These are phyloP conservation scores for Adiantum capillusveneris DNA, from an alignment of 75 land plant genomes.

Conservation along the genomic window DNA sequence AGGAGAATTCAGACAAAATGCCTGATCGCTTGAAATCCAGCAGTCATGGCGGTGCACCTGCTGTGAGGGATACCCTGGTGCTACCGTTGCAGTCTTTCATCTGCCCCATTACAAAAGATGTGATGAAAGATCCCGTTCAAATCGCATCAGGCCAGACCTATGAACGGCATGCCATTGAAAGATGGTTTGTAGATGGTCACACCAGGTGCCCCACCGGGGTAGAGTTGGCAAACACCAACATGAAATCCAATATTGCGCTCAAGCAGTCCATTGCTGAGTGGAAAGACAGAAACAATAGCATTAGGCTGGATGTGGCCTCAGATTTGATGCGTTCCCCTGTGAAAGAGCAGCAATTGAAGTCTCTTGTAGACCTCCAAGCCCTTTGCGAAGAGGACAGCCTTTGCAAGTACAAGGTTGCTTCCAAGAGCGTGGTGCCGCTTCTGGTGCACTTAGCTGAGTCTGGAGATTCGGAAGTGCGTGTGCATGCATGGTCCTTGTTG, in stretches of 20 bases:
- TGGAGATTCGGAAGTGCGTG: constrained; percentile 10
- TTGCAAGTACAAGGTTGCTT: constrained; percentile 30
- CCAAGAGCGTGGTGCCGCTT: constrained; percentile 13
- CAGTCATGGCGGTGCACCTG: constrained; percentile 1
- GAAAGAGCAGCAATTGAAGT: constrained; percentile 16
- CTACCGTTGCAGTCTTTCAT: constrained; percentile 35
- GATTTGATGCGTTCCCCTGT: constrained; percentile 5
- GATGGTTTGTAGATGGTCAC: constrained; percentile 40
- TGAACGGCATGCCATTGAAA: constrained; percentile 35
- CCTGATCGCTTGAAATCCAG: neutral
- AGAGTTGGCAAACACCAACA: constrained; percentile 26
- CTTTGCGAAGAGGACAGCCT: constrained; percentile 34
- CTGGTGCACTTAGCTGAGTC: constrained; percentile 24
- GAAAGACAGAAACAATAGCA: constrained; percentile 34
- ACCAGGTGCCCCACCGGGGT: constrained; percentile 36
- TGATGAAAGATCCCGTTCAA: constrained; percentile 44
- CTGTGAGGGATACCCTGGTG: constrained; percentile 19
- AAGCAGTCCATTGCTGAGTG: constrained; percentile 44
- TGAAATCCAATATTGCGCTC: constrained; percentile 38
- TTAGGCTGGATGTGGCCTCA: constrained; percentile 26
- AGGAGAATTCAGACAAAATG: neutral
- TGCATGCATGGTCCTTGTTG: constrained; percentile 11
- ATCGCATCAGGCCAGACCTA: constrained; percentile 44
- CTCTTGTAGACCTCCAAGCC: constrained; percentile 24
- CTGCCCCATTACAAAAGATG: constrained; percentile 40